phyloP scores from a whole-genome alignment of 2,329 filamentous ascomycete genomes.

The Pseudocercospora crystallina region DNA sequence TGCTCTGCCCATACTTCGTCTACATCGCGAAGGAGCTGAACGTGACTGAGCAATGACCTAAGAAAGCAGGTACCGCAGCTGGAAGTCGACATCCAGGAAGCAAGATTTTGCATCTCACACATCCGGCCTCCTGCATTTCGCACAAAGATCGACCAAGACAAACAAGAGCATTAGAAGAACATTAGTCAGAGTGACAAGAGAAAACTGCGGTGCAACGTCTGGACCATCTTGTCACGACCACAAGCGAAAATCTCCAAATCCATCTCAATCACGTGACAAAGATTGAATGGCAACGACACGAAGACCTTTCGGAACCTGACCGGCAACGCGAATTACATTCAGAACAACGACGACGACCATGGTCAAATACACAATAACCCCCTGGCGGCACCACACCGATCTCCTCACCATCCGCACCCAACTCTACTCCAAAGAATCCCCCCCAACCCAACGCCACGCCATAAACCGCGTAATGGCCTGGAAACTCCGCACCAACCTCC shows the following conservation, averaged over 20 bases:
- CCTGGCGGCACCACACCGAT: constrained; percentile 67
- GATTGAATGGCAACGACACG: too few relatives aligned
- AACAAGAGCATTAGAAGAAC: too few relatives aligned
- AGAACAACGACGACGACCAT: constrained; percentile 40
- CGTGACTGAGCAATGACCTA: constrained; percentile 3
- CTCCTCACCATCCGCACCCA: constrained; percentile 65
- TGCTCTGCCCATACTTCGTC: too few relatives aligned
- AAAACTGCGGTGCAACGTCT: not conserved
- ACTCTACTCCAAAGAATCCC: constrained; percentile 53
- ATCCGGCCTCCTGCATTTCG: too few relatives aligned
- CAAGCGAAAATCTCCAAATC: too few relatives aligned
- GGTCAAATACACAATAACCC: constrained; percentile 72
- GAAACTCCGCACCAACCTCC: constrained; percentile 72
- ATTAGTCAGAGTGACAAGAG: too few relatives aligned
- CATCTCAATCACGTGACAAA: too few relatives aligned
- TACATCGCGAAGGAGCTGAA: too few relatives aligned
- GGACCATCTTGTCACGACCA: too few relatives aligned
- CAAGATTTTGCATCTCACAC: not conserved
- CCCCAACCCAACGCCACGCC: constrained; percentile 36
- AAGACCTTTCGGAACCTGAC: not conserved
- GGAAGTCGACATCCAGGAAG: not conserved
- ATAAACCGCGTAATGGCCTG: constrained; percentile 48
- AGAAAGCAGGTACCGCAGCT: too few relatives aligned
- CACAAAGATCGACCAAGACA: too few relatives aligned
- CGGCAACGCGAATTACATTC: not conserved